phyloP scores from a whole-genome alignment of 148 eudicot species.

The Spergularia bocconei region DNA sequence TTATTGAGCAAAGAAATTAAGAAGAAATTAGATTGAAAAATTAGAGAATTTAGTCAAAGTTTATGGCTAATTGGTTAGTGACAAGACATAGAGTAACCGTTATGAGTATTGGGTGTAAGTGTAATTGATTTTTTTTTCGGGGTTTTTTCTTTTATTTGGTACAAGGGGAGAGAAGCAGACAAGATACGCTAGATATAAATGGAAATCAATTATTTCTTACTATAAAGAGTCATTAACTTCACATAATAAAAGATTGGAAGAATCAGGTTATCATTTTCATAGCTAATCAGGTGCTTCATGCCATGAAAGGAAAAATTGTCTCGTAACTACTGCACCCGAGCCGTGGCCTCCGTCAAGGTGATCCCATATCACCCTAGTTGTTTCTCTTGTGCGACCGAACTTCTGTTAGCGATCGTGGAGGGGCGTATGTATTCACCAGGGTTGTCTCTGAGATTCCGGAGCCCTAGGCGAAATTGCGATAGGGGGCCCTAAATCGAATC shows the following conservation, averaged over 20 bases:
- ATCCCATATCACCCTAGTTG: too few species aligned
- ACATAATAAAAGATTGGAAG: neutral
- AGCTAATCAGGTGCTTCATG: too few species aligned
- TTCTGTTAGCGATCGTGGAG: too few species aligned
- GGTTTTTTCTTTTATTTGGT: neutral
- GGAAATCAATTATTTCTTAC: slow-evolving; percentile 9
- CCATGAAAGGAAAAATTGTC: too few species aligned
- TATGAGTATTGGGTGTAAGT: neutral
- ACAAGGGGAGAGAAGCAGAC: neutral
- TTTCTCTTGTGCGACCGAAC: too few species aligned
- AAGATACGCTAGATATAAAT: neutral
- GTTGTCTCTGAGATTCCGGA: too few species aligned
- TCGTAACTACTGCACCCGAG: too few species aligned
- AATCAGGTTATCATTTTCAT: too few species aligned
- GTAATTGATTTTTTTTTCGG: neutral
- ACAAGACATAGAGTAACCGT: neutral
- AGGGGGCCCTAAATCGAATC: too few species aligned
- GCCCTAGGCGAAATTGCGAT: too few species aligned
- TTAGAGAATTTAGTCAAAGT: neutral
- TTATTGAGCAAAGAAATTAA: neutral
- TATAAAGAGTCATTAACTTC: neutral
- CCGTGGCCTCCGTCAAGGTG: too few species aligned
- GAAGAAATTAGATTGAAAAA: neutral
- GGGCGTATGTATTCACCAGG: too few species aligned
- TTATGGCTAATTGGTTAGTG: neutral